Percentiles rank a stretch among this genome's conserved stretches.
Evolutionary conservation across 2,329 filamentous ascomycete species (phyloP).

Genomic region (Aspergillus proliferans): DNA sequence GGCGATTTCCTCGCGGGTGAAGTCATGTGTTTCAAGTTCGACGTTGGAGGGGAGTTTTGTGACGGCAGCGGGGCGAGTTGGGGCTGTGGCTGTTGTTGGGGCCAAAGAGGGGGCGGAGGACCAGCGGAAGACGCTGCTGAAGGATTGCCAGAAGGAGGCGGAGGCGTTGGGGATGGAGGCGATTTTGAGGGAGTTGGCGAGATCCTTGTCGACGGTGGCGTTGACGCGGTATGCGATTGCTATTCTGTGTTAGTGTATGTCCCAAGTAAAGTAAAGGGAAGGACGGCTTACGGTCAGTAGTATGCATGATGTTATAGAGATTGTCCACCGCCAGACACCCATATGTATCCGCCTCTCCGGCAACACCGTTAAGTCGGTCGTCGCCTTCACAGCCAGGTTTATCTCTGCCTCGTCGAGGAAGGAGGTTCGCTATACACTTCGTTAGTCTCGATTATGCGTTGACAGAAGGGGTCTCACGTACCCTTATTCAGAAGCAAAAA

Average conservation of each 20-base stretch:
- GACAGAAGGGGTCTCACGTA: constrained; percentile 8
- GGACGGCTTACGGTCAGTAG: constrained; percentile 51
- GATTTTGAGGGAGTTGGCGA: constrained; percentile 68
- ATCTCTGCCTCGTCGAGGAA: constrained; percentile 67
- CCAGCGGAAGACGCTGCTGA: constrained; percentile 58
- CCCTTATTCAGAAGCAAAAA: constrained; percentile 77
- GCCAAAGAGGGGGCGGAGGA: constrained; percentile 46
- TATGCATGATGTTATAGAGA: constrained; percentile 85
- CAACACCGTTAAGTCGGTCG: constrained; percentile 57
- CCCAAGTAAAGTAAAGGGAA: neutral
- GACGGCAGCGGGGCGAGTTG: constrained; percentile 51
- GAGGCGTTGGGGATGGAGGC: constrained; percentile 72
- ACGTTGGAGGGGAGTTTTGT: constrained; percentile 61
- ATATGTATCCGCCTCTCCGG: constrained; percentile 72
- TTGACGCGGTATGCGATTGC: constrained; percentile 89
- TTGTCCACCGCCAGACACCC: constrained; percentile 93
- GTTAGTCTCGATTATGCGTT: constrained; percentile 7
- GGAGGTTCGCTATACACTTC: constrained; percentile 47
- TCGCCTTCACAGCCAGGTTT: constrained; percentile 68
- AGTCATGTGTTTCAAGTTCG: constrained; percentile 95
- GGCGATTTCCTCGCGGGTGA: constrained; percentile 82
- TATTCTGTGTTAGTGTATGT: constrained; percentile 46
- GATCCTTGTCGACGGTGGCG: constrained; percentile 75
- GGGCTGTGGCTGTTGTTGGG: constrained; percentile 64
- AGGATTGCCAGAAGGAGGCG: constrained; percentile 57